Evolutionary conservation across 331 rosid genomes (phyloP).

Genomic region (Erythrophleum ivorense): DNA sequence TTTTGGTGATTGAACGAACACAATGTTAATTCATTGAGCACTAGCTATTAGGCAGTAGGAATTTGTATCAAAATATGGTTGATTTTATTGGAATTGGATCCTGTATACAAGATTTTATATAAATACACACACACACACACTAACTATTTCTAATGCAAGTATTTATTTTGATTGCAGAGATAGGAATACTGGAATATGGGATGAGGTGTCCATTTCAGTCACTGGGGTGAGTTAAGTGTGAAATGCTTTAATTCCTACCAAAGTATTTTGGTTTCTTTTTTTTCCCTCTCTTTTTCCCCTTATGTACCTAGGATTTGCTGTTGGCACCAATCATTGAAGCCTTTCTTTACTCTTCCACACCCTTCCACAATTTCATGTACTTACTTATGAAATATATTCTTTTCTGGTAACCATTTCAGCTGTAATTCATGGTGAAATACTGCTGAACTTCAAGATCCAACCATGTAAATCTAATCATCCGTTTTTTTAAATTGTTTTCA

Average conservation of each 20-base stretch:
- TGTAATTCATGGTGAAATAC: constrained; percentile 29
- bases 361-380: not conserved
- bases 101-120: not conserved
- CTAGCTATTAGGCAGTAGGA: not conserved
- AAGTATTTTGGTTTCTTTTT: constrained; percentile 2
- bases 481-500: constrained; percentile 8
- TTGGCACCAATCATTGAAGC: constrained; percentile 2
- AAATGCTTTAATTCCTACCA: constrained; percentile 32
- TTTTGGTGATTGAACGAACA: not conserved
- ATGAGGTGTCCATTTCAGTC: constrained; percentile 78
- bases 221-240: constrained; percentile 80
- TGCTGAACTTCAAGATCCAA: constrained; percentile 28
- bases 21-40: not conserved
- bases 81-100: not conserved
- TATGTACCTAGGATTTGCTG: constrained; percentile 10
- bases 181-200: constrained; percentile 99
- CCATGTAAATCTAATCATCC: not conserved
- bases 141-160: constrained; percentile 35
- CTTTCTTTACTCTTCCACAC: constrained; percentile 19
- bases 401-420: not conserved
- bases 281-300: not conserved
- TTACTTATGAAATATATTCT: not conserved
- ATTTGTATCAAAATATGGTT: not conserved
- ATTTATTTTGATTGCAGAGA: constrained; percentile 64
- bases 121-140: not conserved